phyloP scores from a whole-genome alignment of 768 basidiomycete species.

The Termitomyces sp. region DNA sequence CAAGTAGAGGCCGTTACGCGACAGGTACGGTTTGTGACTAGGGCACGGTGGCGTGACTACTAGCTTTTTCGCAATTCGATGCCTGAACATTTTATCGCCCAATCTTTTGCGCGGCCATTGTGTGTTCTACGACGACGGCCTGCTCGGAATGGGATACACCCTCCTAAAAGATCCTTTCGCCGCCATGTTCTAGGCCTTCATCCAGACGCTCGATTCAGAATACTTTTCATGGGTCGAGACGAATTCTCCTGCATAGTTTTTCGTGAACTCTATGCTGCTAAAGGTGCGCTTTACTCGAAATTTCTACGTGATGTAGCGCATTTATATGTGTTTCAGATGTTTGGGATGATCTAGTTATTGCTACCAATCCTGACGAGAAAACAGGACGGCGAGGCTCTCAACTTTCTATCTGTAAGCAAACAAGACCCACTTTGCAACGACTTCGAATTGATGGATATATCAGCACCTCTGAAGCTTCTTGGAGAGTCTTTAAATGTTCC shows the following conservation, averaged over 20 bases:
- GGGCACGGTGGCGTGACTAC: background rate
- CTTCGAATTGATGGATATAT: constrained; percentile 7
- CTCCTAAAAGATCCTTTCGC: background rate
- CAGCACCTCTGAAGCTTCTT: constrained; percentile 70
- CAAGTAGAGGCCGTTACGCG: too few species aligned
- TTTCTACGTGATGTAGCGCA: background rate
- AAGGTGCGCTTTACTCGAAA: constrained; percentile 39
- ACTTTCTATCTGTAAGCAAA: constrained; percentile 53
- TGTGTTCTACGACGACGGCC: background rate
- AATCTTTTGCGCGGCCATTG: background rate
- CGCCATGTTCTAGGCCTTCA: background rate
- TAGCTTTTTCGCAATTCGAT: background rate
- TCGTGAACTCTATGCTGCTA: constrained; percentile 54
- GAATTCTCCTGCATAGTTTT: constrained; percentile 81
- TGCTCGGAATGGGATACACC: background rate
- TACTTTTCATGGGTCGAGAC: constrained; percentile 88
- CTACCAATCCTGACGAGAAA: constrained; percentile 68
- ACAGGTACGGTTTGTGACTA: too few species aligned
- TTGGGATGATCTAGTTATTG: constrained; percentile 66
- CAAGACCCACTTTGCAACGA: background rate
- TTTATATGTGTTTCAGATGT: constrained; percentile 51
- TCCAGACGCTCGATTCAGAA: constrained; percentile 44
- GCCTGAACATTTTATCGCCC: background rate
- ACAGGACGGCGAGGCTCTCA: constrained; percentile 59
- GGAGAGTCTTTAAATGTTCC: constrained; percentile 53